Base-by-base conservation (phyloP, 768 basidiomycete species). In the Rhodotorula kratochvilovae region DNA sequence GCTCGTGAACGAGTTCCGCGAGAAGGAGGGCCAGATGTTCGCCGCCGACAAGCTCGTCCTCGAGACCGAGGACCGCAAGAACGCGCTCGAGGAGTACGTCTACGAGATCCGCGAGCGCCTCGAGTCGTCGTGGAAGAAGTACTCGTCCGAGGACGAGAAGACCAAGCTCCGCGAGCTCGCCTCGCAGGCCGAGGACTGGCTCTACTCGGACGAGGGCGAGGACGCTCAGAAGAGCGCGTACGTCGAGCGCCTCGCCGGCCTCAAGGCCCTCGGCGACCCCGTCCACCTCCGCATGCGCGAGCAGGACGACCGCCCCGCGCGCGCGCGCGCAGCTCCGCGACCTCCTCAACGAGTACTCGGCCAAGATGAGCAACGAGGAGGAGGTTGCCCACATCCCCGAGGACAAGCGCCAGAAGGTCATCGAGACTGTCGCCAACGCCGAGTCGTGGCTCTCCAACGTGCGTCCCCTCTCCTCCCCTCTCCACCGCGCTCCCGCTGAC, bases 41-140 rank as follows among this genome's bases (percentile, higher is more conserved):
- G 85, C 90, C 39, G 83, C 86, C 66, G 96, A 99, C 83, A 97
- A 95, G 84, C 89, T 98, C 72, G 95, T 99, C 63, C 86, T 88
- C 84, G 96, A 99, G 80, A 99, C 96, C 67, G 95, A 97, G 92
- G 91, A 98, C 81, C 88, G 91, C 81, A 99, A 97, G 84, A 99
- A 99, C 80, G 93, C 94, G 8, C 87, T 99, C 23, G 95, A 99
- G 83, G 96, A 98, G 82, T 97, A 95, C 83, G 90, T 98, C 68
- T 97, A 97, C 82, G 95, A 98, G 81, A 46, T 67, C 48, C 63
- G 75, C 50, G 75, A 72, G 51, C 65, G 57, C 46, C 86, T 99
- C 70, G 94, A 97, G 48, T 90, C 89, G 58, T 87, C 89, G 61
- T 96, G 90, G 78, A 87, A 88, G 27, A 59, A 86, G 21, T 98